Evolutionary conservation across 176 grass and related monocot genomes (phyloP).

Genomic region (Sorghum bicolor): DNA sequence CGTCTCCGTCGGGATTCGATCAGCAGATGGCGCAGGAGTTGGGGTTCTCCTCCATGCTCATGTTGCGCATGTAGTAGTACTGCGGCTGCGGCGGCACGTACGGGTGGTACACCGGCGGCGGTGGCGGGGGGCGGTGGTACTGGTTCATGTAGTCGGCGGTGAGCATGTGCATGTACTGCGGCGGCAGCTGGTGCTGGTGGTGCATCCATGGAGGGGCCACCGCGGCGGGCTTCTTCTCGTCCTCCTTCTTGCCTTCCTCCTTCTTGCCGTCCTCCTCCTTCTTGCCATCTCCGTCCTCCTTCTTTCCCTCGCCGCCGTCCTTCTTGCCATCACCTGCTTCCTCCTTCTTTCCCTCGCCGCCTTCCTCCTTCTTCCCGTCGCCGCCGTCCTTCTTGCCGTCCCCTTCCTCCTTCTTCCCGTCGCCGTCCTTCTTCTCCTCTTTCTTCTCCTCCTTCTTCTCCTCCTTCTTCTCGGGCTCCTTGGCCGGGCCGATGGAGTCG

Average conservation of each 20-base stretch:
- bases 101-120: not conserved
- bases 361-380: not conserved
- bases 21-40: constrained; percentile 73
- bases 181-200: constrained; percentile 17
- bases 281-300: not conserved
- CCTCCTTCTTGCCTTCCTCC: not conserved
- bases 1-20: not conserved
- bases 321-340: not conserved
- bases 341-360: not conserved
- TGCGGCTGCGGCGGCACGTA: not conserved
- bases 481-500: constrained; percentile 60
- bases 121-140: constrained; percentile 28
- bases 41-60: constrained; percentile 85
- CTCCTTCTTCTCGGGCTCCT: constrained; percentile 67
- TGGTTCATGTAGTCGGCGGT: constrained; percentile 49
- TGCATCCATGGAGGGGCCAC: not conserved
- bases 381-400: not conserved
- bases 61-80: constrained; percentile 53
- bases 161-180: constrained; percentile 29
- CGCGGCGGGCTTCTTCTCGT: constrained; percentile 9
- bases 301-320: not conserved
- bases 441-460: constrained; percentile 36
- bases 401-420: constrained; percentile 8
- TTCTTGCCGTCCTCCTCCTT: not conserved
- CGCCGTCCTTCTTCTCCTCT: not conserved